Conservation (phyloP, 805 yeast species). For the Wilhelminamyces savonicus region DNA sequence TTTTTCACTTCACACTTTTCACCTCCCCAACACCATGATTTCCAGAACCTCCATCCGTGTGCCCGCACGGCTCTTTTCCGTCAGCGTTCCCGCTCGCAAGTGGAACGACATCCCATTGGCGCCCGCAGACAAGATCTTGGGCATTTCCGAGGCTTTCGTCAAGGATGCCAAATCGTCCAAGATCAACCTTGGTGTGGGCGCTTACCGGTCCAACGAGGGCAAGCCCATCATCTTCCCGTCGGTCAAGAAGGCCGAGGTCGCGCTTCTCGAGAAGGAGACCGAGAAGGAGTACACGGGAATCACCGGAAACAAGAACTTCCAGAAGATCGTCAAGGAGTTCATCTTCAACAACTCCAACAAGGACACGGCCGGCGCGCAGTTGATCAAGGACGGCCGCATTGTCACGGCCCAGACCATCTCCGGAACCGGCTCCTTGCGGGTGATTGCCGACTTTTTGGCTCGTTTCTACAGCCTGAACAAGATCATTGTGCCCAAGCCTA, state of each 20-base stretch:
- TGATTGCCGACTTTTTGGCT: conserved; percentile 71
- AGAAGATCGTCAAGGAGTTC: conserved; percentile 59
- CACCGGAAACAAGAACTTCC: conserved; percentile 67
- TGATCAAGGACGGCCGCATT: conserved; percentile 56
- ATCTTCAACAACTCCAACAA: conserved; percentile 56
- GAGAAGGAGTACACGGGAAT: conserved; percentile 88
- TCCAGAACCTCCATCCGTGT: too few relatives aligned
- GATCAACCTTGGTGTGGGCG: conserved; percentile 75
- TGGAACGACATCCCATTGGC: conserved; percentile 39
- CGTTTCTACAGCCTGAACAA: conserved; percentile 50
- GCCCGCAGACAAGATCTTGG: conserved; percentile 84
- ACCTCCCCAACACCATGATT: too few relatives aligned
- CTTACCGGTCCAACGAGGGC: conserved; percentile 87
- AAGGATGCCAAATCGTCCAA: conserved; percentile 55
- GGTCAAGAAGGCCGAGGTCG: conserved; percentile 58
- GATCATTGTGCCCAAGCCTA: conserved; percentile 76
- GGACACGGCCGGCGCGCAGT: conserved; percentile 48
- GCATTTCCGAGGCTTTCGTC: conserved; percentile 69
- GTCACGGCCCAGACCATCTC: conserved; percentile 85
- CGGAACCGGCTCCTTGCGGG: conserved; percentile 92
- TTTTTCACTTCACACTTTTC: too few relatives aligned
- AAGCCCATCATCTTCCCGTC: conserved; percentile 84
- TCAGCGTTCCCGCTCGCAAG: too few relatives aligned
- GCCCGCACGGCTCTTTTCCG: too few relatives aligned
- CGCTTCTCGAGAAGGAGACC: conserved; percentile 40